Percentiles rank a stretch among this genome's conserved stretches.
These are phyloP conservation scores for Acer campestre DNA, from an alignment of 345 rosid species.

Conservation along the genomic window DNA sequence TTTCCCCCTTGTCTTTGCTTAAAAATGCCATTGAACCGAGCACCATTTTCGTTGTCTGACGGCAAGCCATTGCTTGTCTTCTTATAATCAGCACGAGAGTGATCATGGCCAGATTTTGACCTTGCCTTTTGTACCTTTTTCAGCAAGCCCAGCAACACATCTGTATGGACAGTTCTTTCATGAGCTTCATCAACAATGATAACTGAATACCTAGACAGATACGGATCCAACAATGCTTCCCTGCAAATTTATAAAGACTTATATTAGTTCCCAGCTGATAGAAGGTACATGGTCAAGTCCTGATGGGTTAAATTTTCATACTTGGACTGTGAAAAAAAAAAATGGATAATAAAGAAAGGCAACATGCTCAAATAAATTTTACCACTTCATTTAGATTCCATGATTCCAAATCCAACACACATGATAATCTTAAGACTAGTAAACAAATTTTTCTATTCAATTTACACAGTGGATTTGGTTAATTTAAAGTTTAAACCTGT, in stretches of 20 bases:
- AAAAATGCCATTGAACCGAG: constrained; percentile 29
- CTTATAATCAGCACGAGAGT: constrained; percentile 25
- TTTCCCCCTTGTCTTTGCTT: constrained; percentile 54
- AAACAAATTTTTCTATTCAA: background rate
- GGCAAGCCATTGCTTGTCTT: constrained; percentile 29
- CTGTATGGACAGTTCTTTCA: constrained; percentile 93
- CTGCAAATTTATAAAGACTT: constrained; percentile 37
- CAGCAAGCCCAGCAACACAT: constrained; percentile 84
- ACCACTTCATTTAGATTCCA: background rate
- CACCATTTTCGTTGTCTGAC: constrained; percentile 36
- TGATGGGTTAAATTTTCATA: background rate
- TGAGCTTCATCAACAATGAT: constrained; percentile 95
- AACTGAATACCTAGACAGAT: constrained; percentile 78
- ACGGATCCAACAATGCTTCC: constrained; percentile 88
- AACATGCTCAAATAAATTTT: background rate
- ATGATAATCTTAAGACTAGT: background rate
- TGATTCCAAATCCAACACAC: background rate
- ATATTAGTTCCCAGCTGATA: constrained; percentile 19
- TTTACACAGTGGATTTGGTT: background rate
- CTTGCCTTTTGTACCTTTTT: constrained; percentile 70
- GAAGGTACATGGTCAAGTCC: constrained; percentile 10
- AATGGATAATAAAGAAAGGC: background rate
- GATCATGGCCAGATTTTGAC: constrained; percentile 40
- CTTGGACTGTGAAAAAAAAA: background rate
- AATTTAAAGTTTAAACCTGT: background rate